phyloP scores from a whole-genome alignment of 2,329 filamentous ascomycete species.

The Fusarium mangiferae region DNA sequence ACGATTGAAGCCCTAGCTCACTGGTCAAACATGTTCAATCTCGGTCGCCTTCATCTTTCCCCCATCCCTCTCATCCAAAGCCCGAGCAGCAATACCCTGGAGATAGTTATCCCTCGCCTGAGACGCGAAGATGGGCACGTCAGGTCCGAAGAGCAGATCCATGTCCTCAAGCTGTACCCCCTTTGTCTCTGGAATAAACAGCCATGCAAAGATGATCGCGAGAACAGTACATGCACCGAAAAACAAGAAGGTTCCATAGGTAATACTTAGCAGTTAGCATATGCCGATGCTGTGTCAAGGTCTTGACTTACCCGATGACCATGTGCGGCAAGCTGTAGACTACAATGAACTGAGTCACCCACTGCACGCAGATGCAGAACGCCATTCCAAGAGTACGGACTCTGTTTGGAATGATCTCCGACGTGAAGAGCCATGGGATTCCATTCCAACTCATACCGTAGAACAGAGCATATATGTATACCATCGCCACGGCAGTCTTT shows the following conservation, averaged over 20 bases:
- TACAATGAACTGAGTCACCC: neutral
- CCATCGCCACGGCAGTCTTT: neutral
- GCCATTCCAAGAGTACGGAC: neutral
- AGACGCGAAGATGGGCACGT: neutral
- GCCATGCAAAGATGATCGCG: neutral
- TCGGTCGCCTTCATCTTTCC: neutral
- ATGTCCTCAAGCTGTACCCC: neutral
- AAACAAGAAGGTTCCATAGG: neutral
- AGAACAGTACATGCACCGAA: neutral
- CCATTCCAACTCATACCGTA: neutral
- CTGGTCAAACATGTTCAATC: neutral
- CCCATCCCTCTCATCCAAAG: neutral
- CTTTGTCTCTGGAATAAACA: neutral
- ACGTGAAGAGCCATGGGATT: neutral
- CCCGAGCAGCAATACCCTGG: neutral
- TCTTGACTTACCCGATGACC: neutral
- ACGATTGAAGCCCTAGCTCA: accelerated
- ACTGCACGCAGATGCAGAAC: neutral
- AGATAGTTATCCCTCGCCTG: neutral
- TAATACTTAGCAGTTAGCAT: neutral
- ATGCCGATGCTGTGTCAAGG: neutral
- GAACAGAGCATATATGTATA: neutral
- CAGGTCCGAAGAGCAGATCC: neutral
- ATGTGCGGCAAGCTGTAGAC: neutral
- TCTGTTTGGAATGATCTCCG: neutral